Conservation (phyloP, 257 asterid species). For the Dorcoceras hygrometricum region DNA sequence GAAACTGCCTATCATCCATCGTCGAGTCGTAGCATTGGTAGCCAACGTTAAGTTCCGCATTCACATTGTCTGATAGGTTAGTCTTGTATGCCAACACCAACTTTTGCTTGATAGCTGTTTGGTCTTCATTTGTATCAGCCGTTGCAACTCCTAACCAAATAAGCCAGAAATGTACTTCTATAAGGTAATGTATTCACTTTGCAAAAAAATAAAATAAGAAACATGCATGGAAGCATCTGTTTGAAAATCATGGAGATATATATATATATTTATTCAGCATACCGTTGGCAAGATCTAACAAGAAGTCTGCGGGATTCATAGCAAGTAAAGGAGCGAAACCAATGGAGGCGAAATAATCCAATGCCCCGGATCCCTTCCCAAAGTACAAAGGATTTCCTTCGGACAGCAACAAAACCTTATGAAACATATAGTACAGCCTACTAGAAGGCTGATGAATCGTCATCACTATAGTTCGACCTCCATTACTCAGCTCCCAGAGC, state of each 20-base stretch:
- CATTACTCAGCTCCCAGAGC: constrained; percentile 46
- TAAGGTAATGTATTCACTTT: neutral
- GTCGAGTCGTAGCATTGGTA: neutral
- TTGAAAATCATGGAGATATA: neutral
- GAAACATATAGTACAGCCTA: constrained; percentile 60
- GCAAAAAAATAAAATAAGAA: neutral
- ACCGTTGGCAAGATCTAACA: constrained; percentile 50
- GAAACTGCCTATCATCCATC: constrained; percentile 2
- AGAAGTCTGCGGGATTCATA: constrained; percentile 38
- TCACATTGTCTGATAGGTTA: constrained; percentile 30
- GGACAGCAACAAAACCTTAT: constrained; percentile 42
- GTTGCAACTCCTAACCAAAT: constrained; percentile 35
- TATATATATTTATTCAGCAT: constrained; percentile 2
- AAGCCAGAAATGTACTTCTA: neutral
- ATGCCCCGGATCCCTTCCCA: constrained; percentile 26
- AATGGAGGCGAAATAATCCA: constrained; percentile 32
- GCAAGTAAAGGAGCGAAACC: constrained; percentile 29
- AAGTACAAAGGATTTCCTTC: constrained; percentile 37
- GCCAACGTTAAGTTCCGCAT: constrained; percentile 27
- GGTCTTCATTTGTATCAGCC: constrained; percentile 39
- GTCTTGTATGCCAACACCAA: constrained; percentile 39
- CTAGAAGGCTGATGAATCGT: constrained; percentile 78
- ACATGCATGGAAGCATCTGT: neutral
- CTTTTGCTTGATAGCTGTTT: constrained; percentile 34
- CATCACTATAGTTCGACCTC: constrained; percentile 60